Evolutionary conservation across 176 grass and related monocot species (phyloP).

Genomic region (Poa pratensis): DNA sequence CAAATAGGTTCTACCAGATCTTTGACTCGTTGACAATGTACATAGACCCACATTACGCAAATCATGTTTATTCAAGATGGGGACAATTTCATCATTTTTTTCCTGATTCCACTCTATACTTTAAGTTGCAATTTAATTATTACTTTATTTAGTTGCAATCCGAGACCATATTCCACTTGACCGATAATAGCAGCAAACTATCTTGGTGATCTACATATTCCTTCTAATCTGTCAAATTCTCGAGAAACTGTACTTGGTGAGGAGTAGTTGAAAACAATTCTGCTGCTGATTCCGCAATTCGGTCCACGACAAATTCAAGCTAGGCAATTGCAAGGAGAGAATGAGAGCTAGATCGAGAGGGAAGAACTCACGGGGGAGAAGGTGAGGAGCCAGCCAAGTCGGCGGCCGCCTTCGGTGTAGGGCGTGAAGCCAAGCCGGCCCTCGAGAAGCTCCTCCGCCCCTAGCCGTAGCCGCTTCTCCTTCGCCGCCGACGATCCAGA

Average conservation of each 20-base stretch:
- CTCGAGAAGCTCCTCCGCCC: slow-evolving; percentile 87
- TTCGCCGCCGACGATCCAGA: slow-evolving; percentile 41
- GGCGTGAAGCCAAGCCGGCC: slow-evolving; percentile 80
- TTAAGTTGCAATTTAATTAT: not conserved
- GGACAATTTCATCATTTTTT: not conserved
- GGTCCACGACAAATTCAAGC: not conserved
- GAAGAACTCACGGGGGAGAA: slow-evolving; percentile 73
- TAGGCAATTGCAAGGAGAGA: slow-evolving; percentile 13
- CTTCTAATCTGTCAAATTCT: slow-evolving; percentile 24
- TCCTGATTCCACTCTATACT: slow-evolving; percentile 19
- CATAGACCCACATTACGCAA: not conserved
- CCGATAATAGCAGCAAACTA: not conserved
- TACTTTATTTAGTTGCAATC: not conserved
- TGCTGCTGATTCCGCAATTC: not conserved
- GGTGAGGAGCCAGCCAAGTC: slow-evolving; percentile 93
- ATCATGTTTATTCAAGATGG: slow-evolving; percentile 14
- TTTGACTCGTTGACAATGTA: not conserved
- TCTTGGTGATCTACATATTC: slow-evolving; percentile 22
- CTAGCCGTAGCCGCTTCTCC: slow-evolving; percentile 73
- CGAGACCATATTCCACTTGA: not conserved
- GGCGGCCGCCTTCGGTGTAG: slow-evolving; percentile 69
- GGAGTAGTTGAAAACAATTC: not conserved
- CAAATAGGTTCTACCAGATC: slow-evolving; percentile 21
- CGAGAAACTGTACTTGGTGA: slow-evolving; percentile 8
- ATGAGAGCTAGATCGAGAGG: not conserved